phyloP scores from a whole-genome alignment of 768 basidiomycete genomes.

The Termitomyces titanicus region DNA sequence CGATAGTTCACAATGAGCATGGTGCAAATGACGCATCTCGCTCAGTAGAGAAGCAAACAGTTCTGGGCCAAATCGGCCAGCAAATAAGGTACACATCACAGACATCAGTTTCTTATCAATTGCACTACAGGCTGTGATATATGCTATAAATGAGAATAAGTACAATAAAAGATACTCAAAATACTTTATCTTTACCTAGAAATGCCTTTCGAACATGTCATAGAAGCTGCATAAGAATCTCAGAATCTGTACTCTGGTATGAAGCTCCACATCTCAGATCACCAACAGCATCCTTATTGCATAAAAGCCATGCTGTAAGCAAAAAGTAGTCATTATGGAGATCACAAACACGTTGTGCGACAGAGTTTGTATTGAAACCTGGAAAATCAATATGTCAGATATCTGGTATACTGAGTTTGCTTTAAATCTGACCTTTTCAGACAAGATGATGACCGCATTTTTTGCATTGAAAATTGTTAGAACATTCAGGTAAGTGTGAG shows the following conservation, averaged over 20 bases:
- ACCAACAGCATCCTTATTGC: not conserved
- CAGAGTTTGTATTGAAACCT: not conserved
- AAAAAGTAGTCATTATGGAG: slow-evolving; percentile 1
- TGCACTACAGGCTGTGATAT: not conserved
- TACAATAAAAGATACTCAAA: too few relatives aligned
- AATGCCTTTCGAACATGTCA: not conserved
- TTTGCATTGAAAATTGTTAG: not conserved
- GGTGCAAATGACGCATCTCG: not conserved
- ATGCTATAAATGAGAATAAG: not conserved
- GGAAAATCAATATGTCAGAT: too few relatives aligned
- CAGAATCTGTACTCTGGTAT: not conserved
- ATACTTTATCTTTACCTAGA: too few relatives aligned
- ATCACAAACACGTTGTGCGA: not conserved
- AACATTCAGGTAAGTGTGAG: not conserved
- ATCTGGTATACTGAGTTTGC: too few relatives aligned
- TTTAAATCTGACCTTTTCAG: too few relatives aligned
- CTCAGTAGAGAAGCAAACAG: not conserved
- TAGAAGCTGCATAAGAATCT: not conserved
- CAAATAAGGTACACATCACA: not conserved
- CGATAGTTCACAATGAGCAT: not conserved
- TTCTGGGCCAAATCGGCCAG: not conserved
- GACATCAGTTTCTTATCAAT: not conserved
- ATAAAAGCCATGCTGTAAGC: not conserved
- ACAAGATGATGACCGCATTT: not conserved
- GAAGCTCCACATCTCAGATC: not conserved